A percentile compares a stretch with the other conserved stretches of the same genome.
Evolutionary conservation across 164 flowering plant species (phyloP).

Genomic region (Echeveria elegans): DNA sequence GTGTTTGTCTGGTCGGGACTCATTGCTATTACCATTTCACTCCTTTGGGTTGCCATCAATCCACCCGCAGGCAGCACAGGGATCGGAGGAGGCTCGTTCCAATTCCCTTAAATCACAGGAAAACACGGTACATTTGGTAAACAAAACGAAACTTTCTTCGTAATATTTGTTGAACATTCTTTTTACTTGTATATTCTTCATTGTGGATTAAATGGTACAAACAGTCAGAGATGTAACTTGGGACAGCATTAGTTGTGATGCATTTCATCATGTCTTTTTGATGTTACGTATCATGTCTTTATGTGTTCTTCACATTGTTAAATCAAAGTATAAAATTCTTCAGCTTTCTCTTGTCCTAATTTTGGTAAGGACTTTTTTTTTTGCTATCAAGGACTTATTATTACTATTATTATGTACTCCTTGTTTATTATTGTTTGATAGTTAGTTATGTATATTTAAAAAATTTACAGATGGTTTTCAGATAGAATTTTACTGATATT

Average conservation of each 20-base stretch:
- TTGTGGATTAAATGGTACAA: background rate
- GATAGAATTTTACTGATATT: no score
- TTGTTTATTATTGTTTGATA: no score
- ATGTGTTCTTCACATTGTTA: background rate
- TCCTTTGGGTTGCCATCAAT: constrained; percentile 54
- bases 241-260: background rate
- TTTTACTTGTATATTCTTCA: background rate
- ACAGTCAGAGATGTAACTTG: background rate
- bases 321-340: background rate
- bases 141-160: background rate
- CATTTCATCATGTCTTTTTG: background rate
- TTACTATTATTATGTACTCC: no score
- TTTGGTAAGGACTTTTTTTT: no score
- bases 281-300: background rate
- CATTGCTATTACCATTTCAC: constrained; percentile 51
- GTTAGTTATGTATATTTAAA: no score
- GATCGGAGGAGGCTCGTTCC: constrained; percentile 38
- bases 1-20: constrained; percentile 68
- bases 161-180: constrained; percentile 7
- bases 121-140: background rate
- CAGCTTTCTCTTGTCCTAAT: background rate
- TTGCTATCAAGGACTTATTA: no score
- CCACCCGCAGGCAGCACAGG: constrained; percentile 34
- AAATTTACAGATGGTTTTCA: no score
- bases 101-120: constrained; percentile 30